A percentile compares a stretch with the other conserved stretches of the same genome.
These are phyloP conservation scores for Opeltia flavorubescens DNA, from an alignment of 495 filamentous ascomycete genomes.

Conservation along the genomic window DNA sequence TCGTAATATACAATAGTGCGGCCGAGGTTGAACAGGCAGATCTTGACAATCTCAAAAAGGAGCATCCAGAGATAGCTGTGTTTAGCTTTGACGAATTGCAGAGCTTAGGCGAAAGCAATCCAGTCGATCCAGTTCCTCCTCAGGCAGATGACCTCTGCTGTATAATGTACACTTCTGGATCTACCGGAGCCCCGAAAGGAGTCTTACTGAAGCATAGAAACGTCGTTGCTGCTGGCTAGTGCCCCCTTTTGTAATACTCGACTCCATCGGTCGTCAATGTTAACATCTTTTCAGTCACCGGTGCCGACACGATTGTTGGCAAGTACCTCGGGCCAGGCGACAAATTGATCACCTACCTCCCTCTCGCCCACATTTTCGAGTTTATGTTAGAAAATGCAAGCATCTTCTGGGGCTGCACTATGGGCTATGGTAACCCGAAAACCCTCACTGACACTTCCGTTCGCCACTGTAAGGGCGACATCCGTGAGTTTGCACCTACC, in stretches of 20 bases:
- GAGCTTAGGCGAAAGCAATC: conserved; percentile 71
- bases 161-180: conserved; percentile 99
- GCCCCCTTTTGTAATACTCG: not conserved
- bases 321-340: conserved; percentile 78
- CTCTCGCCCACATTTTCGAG: conserved; percentile 89
- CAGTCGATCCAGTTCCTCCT: conserved; percentile 67
- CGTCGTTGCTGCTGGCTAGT: conserved; percentile 74
- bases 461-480: conserved; percentile 90
- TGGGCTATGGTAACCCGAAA: conserved; percentile 93
- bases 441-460: conserved; percentile 84
- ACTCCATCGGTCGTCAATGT: not conserved
- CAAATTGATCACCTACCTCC: conserved; percentile 78
- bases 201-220: conserved; percentile 80
- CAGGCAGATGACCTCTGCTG: conserved; percentile 80
- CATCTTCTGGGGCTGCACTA: conserved; percentile 86
- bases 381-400: conserved; percentile 92
- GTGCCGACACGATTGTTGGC: conserved; percentile 74
- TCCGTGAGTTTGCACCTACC: conserved; percentile 81
- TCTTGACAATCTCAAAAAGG: conserved; percentile 63
- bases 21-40: conserved; percentile 61
- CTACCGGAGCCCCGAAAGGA: conserved; percentile 90
- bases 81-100: conserved; percentile 74
- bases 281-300: conserved; percentile 45
- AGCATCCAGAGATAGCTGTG: conserved; percentile 54
- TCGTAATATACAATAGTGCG: conserved; percentile 81